Percentiles rank a stretch among this genome's conserved stretches.
These are phyloP conservation scores for Tricholomella constricta DNA, from an alignment of 768 basidiomycete species.

Conservation along the genomic window DNA sequence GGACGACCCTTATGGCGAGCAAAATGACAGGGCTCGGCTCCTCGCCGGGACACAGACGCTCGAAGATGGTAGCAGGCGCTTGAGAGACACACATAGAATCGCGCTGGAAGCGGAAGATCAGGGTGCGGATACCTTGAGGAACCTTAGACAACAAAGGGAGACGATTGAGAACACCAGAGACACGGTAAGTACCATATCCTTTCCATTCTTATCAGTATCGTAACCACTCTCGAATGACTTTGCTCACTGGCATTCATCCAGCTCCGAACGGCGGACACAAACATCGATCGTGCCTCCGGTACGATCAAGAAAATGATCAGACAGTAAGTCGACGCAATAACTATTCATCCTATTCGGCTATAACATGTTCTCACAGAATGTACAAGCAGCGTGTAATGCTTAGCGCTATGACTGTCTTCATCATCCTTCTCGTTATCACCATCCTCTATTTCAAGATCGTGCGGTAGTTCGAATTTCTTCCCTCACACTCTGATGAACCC, in stretches of 20 bases:
- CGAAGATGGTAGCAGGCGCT: slow-evolving; percentile 70
- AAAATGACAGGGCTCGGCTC: slow-evolving; percentile 69
- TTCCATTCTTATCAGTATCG: neutral
- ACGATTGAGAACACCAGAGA: slow-evolving; percentile 88
- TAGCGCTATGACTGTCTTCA: slow-evolving; percentile 72
- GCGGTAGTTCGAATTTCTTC: slow-evolving; percentile 1
- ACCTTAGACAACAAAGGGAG: slow-evolving; percentile 81
- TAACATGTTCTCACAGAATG: slow-evolving; percentile 58
- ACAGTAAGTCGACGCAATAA: slow-evolving; percentile 54
- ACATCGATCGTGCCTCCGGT: slow-evolving; percentile 84
- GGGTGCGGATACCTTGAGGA: slow-evolving; percentile 85
- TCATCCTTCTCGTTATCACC: slow-evolving; percentile 71
- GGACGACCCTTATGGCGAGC: slow-evolving; percentile 73
- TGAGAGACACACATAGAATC: slow-evolving; percentile 79
- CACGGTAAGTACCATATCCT: slow-evolving; percentile 51
- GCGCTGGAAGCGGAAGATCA: slow-evolving; percentile 93
- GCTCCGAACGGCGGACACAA: slow-evolving; percentile 79
- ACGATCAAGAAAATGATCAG: slow-evolving; percentile 92
- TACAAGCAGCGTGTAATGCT: slow-evolving; percentile 87
- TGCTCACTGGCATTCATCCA: slow-evolving; percentile 29
- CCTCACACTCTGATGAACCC: neutral
- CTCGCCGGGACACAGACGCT: slow-evolving; percentile 72
- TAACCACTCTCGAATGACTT: neutral
- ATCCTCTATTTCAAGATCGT: slow-evolving; percentile 67
- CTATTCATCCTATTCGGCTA: neutral